Evolutionary conservation across 345 rosid genomes (phyloP), one percentile per base, ranked within the genome.

Genomic region (Salix suchowensis): DNA sequence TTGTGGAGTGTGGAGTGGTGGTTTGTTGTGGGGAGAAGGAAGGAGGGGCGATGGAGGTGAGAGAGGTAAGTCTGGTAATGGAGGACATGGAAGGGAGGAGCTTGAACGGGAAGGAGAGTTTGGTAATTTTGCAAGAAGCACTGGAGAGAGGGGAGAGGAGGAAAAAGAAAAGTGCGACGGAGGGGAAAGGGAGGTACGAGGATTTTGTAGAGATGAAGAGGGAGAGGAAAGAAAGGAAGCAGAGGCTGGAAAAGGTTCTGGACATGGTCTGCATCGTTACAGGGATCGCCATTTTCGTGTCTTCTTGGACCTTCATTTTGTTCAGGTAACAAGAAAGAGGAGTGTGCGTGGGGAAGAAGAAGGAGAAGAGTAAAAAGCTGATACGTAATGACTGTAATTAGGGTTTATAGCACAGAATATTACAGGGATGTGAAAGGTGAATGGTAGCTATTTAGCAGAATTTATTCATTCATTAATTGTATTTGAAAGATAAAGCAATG

Each of bases 1-100:
- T n/a, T 1, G 91, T 84, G 71, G 82, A 82, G 83, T 84, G 85
- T 40, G 81, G 64, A 68, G 84, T 86, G 76, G 77, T 24, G 75
- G 88, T 90, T 44, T 84, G 86, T 67, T 76, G 89, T 50, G 82
- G 85, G 1, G 82, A 87, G n/a, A 84, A 87, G 36, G 92, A 79
- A 67, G 95, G 90, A 62, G 92, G 85, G 21, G 95, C 74, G 66
- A 52, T 90, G 85, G 84, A 88, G 73, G 94, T 90, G 92, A 83
- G 85, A 74, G 97, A 92, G 65, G 85, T 87, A 84, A 85, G 91
- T 72, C 50, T 94, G 81, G 87, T 78, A 75, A 85, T 87, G 77
- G 91, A 90, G 88, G 97, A 92, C 83, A 87, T 89, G 88, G 95
- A 91, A 28, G 97, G 97, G 44, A 92, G 80, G 70, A 79, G 75